Percentiles rank a stretch among this genome's conserved stretches.
phyloP scores from a whole-genome alignment of 2,329 filamentous ascomycete species.

The Akanthomyces lecanii region DNA sequence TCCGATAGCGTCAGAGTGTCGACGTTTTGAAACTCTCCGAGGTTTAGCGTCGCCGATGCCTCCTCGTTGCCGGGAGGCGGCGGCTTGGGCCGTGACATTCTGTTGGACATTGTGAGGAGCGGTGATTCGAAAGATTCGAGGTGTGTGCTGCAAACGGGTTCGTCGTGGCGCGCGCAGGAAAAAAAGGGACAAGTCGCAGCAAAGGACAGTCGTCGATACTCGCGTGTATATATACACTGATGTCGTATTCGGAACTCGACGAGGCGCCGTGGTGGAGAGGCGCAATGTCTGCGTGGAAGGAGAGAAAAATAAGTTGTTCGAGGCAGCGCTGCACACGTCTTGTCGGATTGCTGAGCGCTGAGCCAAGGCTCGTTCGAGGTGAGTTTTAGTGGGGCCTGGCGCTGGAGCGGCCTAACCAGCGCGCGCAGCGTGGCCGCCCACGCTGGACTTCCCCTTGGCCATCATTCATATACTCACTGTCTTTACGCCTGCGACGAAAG shows the following conservation, averaged over 20 bases:
- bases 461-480: conserved; percentile 3
- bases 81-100: conserved; percentile 64
- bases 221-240: neutral
- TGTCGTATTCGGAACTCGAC: neutral
- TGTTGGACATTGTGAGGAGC: conserved; percentile 32
- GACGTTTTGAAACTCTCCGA: conserved; percentile 91
- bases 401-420: neutral
- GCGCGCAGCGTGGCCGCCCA: conserved; percentile 1
- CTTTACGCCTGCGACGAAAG: neutral
- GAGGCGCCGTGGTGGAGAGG: conserved; percentile 9
- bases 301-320: neutral
- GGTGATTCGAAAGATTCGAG: too few relatives aligned
- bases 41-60: conserved; percentile 72
- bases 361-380: conserved; percentile 4
- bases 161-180: neutral
- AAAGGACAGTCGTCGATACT: neutral
- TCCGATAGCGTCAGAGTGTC: conserved; percentile 90
- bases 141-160: neutral
- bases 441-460: neutral
- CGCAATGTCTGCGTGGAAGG: conserved; percentile 10
- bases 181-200: neutral
- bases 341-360: conserved; percentile 1
- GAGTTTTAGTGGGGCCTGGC: conserved; percentile 13
- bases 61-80: conserved; percentile 77
- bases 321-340: neutral